Evolutionary conservation across 2,329 filamentous ascomycete genomes (phyloP), one percentile per base, ranked within the genome.

Genomic region (Trichoderma breve): DNA sequence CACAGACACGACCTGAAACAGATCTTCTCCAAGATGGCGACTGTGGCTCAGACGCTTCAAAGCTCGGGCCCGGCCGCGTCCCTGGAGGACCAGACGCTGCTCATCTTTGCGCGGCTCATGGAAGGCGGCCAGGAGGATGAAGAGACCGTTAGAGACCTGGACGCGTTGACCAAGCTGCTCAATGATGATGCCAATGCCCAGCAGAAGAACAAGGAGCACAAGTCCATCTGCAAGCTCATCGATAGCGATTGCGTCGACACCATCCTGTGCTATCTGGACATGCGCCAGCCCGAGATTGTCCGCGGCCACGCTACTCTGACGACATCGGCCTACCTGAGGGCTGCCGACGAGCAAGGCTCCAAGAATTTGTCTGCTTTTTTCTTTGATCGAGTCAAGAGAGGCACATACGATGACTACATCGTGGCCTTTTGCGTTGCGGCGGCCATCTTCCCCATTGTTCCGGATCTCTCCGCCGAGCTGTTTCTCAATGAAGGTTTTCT

Each of bases 401-500:
- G 91, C 67, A 95, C 92, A 28, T 93, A 94, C 74, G 95, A 98
- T 77, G 93, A 97, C 81, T 89, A 97, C 75, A 93, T 97, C 70
- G 86, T 96, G 64, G 95, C 95, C 6, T 98, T 98, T 80, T 98
- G 95, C 68, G 94, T 95, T n/a, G 94, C 94, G 6, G 90, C 94
- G 2, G 90, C 91, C 26, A 89, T 97, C 9, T 99, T 99, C 79
- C 95, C 96, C 1, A 88, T 99, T 67, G 90, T 93, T 3, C 92
- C 94, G 3, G 88, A 91, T 70, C 87, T 93, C 57, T 93, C 91
- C 2, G 87, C 93, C 3, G 86, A 90, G 72, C 85, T 98, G 47
- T 98, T 99, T 80, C 87, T 98, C 71, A 94, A 91, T 43, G 93
- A 97, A 75, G 93, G 93, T 3, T 98, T 99, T 77, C 85, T 98